Base-by-base conservation (phyloP, 2,329 filamentous ascomycete genomes). In the Claviceps purpurea region DNA sequence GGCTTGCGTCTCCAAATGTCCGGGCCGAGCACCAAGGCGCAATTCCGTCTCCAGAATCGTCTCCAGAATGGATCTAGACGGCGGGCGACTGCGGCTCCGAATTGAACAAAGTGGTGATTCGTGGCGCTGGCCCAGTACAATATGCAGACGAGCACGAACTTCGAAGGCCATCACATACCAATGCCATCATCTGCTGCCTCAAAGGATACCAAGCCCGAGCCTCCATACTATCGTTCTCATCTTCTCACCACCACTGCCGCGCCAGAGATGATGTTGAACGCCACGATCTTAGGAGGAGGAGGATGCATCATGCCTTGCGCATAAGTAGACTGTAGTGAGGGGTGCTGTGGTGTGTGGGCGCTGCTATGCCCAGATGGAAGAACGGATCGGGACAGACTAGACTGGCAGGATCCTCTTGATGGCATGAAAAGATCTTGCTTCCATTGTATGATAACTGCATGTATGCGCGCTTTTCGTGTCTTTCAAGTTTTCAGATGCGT, bases 101-200 rank as follows among this genome's bases (percentile, higher is more conserved):
- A 10, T 30, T 30, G 26, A 3, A 30, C 8, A 7, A 26, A 30
- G 2, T 30, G 8, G 8, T 30, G 26, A 16, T 42, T 26, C 20
- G 34, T 18, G 38, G 24, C 41, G 2, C 22, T 37, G 4, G 22
- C 37, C 43, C 50, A 51, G 44, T 34, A 22, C 37, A 51, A 10
- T 44, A 47, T 14, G 50, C 50, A 51, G 18, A 13, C n/a, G 22
- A 48, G 18, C 16, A 51, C 44, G 1, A n/a, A n/a, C n/a, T n/a
- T n/a, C n/a, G n/a, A 47, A n/a, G 16, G 43, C 50, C 16, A 51
- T 22, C 22, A 37, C 8, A 10, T 30, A 3, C 30, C 30, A 30
- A 8, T 30, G 11, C 4, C 53, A 52, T 70, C 22, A 60, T 77
- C 7, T 65, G 69, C 56, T 64, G 64, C 24, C 62, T 78, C 6